phyloP scores from a whole-genome alignment of 1,284 basidiomycete genomes.

The Apiotrichum veenhuisii region DNA sequence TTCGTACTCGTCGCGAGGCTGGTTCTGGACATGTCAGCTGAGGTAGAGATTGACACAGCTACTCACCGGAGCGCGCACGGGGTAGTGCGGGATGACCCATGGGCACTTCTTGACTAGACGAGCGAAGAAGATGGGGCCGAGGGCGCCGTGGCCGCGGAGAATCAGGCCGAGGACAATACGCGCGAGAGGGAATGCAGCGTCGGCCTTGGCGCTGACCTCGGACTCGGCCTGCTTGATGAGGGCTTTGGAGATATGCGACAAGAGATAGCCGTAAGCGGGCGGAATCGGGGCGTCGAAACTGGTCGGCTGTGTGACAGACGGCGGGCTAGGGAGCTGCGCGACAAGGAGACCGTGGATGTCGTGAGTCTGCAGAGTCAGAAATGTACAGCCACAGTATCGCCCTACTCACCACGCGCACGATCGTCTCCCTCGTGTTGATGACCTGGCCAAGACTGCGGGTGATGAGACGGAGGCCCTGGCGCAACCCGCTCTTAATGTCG shows the following conservation, averaged over 20 bases:
- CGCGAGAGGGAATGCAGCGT: constrained; percentile 77
- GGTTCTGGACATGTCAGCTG: constrained; percentile 30
- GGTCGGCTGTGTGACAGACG: constrained; percentile 48
- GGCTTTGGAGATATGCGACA: constrained; percentile 82
- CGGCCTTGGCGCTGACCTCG: constrained; percentile 85
- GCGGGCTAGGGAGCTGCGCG: constrained; percentile 40
- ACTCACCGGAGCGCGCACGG: constrained; percentile 41
- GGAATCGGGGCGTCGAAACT: constrained; percentile 37
- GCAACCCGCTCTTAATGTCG: constrained; percentile 52
- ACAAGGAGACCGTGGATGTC: constrained; percentile 60
- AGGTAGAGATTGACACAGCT: not conserved
- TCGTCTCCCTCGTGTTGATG: constrained; percentile 70
- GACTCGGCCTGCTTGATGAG: constrained; percentile 90
- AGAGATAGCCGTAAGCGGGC: constrained; percentile 63
- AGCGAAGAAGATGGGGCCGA: constrained; percentile 77
- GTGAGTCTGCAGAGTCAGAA: constrained; percentile 54
- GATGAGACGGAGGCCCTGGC: constrained; percentile 70
- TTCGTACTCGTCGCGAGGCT: constrained; percentile 56
- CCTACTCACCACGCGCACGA: constrained; percentile 57
- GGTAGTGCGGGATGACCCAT: constrained; percentile 54
- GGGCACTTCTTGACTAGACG: constrained; percentile 76
- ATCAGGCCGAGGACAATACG: constrained; percentile 69
- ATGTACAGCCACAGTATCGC: not conserved
- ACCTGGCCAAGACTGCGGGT: constrained; percentile 89
- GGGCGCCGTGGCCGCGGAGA: constrained; percentile 54